Conservation (phyloP, 106 monocot species). For the Chionographis japonica region DNA sequence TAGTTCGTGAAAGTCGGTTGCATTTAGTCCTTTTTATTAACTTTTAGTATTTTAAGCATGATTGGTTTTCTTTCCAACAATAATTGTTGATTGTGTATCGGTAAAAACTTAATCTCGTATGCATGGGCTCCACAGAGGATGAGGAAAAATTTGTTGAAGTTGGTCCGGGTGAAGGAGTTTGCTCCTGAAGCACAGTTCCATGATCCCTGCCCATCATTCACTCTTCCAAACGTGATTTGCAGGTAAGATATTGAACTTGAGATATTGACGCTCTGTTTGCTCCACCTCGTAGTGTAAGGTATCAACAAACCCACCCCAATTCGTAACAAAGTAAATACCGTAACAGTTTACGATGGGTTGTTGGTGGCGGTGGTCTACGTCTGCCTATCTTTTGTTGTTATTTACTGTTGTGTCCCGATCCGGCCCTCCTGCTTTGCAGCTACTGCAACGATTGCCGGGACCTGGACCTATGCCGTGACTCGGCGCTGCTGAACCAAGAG, state of each 20-base stretch:
- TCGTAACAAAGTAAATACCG: no score
- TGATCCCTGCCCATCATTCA: slow-evolving; percentile 52
- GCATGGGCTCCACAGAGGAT: slow-evolving; percentile 52
- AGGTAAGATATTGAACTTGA: slow-evolving; percentile 33
- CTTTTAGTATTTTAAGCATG: background rate
- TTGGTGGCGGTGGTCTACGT: background rate
- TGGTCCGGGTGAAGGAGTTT: slow-evolving; percentile 89
- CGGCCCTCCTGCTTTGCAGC: slow-evolving; percentile 22
- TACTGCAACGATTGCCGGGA: slow-evolving; percentile 98
- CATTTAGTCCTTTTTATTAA: no score
- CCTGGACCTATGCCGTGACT: slow-evolving; percentile 68
- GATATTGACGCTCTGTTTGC: background rate
- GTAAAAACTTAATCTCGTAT: slow-evolving; percentile 1
- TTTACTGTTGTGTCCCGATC: no score
- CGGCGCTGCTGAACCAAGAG: slow-evolving; percentile 49
- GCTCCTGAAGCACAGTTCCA: slow-evolving; percentile 90
- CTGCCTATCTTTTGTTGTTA: background rate
- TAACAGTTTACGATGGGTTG: no score
- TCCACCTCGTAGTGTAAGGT: no score
- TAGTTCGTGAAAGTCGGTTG: background rate
- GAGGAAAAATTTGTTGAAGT: slow-evolving; percentile 88
- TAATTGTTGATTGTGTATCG: background rate
- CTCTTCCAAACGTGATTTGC: slow-evolving; percentile 92
- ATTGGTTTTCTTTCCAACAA: no score
- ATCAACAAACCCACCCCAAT: no score